Conservation (phyloP, 352 stramenopile species). For the Pythium oligandrum region DNA sequence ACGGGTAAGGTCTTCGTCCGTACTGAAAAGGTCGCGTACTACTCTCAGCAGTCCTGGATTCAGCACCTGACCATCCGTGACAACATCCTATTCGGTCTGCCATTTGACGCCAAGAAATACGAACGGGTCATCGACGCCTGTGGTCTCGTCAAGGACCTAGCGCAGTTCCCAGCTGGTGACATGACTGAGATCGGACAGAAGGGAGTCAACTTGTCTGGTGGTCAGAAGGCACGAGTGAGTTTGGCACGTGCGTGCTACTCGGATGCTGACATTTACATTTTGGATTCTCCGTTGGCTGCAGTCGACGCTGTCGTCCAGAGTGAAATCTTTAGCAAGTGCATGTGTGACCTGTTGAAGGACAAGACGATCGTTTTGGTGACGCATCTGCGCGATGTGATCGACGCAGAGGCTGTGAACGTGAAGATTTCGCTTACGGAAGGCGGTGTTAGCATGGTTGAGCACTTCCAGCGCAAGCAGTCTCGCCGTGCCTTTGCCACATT, state of each 20-base stretch:
- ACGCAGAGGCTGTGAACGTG: conserved; percentile 16
- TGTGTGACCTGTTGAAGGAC: conserved; percentile 18
- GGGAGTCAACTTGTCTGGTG: conserved; percentile 91
- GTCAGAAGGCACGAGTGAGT: conserved; percentile 82
- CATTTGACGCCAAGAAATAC: conserved; percentile 47
- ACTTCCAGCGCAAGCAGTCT: not conserved
- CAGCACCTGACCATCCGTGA: conserved; percentile 92
- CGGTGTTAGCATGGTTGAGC: not conserved
- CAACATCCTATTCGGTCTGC: conserved; percentile 93
- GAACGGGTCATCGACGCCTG: conserved; percentile 69
- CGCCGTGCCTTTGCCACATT: no score
- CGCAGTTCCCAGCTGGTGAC: conserved; percentile 83
- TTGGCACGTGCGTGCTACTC: conserved; percentile 59
- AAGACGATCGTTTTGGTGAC: conserved; percentile 87
- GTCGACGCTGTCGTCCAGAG: conserved; percentile 93
- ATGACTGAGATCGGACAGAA: conserved; percentile 93
- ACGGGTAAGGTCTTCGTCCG: conserved; percentile 33
- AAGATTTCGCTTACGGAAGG: conserved; percentile 11
- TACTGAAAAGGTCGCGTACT: conserved; percentile 48
- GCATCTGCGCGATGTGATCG: conserved; percentile 64
- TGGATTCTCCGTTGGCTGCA: conserved; percentile 90
- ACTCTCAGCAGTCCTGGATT: conserved; percentile 91
- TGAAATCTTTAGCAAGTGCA: conserved; percentile 74
- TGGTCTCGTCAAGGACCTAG: conserved; percentile 77
- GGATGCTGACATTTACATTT: conserved; percentile 55